A percentile compares a stretch with the other conserved stretches of the same genome.
These are phyloP conservation scores for Phytophthora pini DNA, from an alignment of 352 stramenopile species.

Conservation along the genomic window DNA sequence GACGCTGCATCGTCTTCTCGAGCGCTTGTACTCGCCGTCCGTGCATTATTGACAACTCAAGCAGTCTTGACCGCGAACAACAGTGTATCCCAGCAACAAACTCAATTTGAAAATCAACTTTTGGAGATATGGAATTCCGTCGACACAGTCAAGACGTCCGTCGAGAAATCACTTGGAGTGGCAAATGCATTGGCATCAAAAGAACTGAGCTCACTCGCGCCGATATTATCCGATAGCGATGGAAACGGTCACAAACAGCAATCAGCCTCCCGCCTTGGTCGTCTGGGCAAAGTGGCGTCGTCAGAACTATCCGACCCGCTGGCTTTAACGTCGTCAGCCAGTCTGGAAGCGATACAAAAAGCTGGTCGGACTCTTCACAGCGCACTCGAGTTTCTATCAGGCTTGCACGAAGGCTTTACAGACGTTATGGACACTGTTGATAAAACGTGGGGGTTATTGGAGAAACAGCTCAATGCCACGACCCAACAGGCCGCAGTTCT, in stretches of 20 bases:
- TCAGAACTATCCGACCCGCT: constrained; percentile 30
- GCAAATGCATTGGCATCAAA: constrained; percentile 20
- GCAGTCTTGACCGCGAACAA: constrained; percentile 21
- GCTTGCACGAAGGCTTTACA: constrained; percentile 38
- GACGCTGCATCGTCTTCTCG: constrained; percentile 31
- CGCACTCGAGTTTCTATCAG: constrained; percentile 34
- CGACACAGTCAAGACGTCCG: constrained; percentile 31
- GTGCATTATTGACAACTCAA: constrained; percentile 38
- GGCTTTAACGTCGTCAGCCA: constrained; percentile 20
- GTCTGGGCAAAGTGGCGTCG: constrained; percentile 33
- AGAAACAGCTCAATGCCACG: constrained; percentile 39
- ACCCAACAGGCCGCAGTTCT: constrained; percentile 29
- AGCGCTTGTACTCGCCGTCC: constrained; percentile 33
- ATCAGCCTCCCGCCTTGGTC: constrained; percentile 36
- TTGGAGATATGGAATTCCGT: constrained; percentile 38
- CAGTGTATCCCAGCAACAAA: constrained; percentile 31
- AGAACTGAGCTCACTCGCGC: constrained; percentile 33
- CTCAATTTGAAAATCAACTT: constrained; percentile 31
- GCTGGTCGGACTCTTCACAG: constrained; percentile 38
- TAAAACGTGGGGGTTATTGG: constrained; percentile 32
- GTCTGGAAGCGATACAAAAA: constrained; percentile 34
- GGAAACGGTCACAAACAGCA: constrained; percentile 32
- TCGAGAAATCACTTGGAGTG: constrained; percentile 32
- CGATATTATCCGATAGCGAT: constrained; percentile 29
- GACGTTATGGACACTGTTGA: constrained; percentile 35